A percentile compares a stretch with the other conserved stretches of the same genome.
These are phyloP conservation scores for Simmondsia chinensis DNA, from an alignment of 148 eudicot genomes.

Conservation along the genomic window DNA sequence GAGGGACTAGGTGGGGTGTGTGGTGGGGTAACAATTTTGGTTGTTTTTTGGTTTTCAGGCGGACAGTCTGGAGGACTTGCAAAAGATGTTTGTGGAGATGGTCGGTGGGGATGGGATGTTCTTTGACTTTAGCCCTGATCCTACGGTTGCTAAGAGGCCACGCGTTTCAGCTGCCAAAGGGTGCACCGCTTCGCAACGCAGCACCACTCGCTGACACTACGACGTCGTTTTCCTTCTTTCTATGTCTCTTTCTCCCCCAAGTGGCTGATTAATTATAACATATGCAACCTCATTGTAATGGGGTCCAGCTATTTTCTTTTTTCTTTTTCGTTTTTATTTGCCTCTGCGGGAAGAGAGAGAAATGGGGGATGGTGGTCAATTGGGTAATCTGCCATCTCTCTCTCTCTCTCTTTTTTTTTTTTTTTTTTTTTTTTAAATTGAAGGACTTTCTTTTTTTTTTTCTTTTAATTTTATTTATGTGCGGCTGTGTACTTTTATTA, in stretches of 20 bases:
- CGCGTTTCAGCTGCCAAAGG: constrained; percentile 24
- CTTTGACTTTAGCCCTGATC: constrained; percentile 26
- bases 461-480: no score
- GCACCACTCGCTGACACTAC: constrained; percentile 11
- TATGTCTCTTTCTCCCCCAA: neutral
- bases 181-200: constrained; percentile 22
- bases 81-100: constrained; percentile 72
- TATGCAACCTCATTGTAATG: constrained; percentile 14
- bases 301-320: no score
- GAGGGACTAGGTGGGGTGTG: no score
- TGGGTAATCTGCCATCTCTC: no score
- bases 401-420: no score
- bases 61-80: constrained; percentile 82
- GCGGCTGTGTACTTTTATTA: no score
- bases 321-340: no score
- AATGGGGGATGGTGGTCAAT: no score
- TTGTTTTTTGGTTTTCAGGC: constrained; percentile 21
- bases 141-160: constrained; percentile 34
- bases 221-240: neutral
- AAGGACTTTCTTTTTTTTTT: no score
- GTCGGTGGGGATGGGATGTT: constrained; percentile 64
- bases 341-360: no score
- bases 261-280: neutral
- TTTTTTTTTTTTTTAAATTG: no score
- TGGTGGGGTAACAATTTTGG: neutral